phyloP scores from a whole-genome alignment of 208 protist species.

The Leishmania lainsoni region DNA sequence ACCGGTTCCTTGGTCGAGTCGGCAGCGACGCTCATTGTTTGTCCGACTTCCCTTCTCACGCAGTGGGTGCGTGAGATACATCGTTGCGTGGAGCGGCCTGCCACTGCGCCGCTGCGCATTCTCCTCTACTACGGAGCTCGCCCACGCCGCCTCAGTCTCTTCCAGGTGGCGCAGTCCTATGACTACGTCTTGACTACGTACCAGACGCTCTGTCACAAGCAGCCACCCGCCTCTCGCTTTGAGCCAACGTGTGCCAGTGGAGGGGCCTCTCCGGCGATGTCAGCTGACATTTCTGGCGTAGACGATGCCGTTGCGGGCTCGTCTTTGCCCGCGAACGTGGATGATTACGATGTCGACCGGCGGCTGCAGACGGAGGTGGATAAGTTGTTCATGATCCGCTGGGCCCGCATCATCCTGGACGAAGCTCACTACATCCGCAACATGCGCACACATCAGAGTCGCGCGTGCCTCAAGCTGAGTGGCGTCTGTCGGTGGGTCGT shows the following conservation, averaged over 20 bases:
- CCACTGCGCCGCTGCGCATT: constrained; percentile 44
- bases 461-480: constrained; percentile 48
- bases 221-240: constrained; percentile 6
- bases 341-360: constrained; percentile 18
- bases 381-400: constrained; percentile 76
- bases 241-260: neutral
- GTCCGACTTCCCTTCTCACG: constrained; percentile 60
- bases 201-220: constrained; percentile 56
- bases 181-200: constrained; percentile 87
- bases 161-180: constrained; percentile 67
- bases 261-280: neutral
- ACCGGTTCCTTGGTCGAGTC: constrained; percentile 65
- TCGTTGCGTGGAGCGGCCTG: constrained; percentile 33
- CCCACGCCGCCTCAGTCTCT: constrained; percentile 42
- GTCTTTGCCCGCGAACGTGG: neutral
- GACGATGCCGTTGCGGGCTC: constrained; percentile 13
- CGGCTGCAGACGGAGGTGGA: constrained; percentile 40
- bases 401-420: constrained; percentile 90
- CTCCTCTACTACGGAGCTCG: constrained; percentile 75
- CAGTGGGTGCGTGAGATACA: constrained; percentile 79
- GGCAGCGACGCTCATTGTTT: constrained; percentile 76
- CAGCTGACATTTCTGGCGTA: neutral
- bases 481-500: constrained; percentile 62
- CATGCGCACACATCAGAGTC: constrained; percentile 48
- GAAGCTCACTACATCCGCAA: constrained; percentile 91